Evolutionary conservation across 805 yeast species (phyloP).

Genomic region (Metschnikowia chrysomelidarum): DNA sequence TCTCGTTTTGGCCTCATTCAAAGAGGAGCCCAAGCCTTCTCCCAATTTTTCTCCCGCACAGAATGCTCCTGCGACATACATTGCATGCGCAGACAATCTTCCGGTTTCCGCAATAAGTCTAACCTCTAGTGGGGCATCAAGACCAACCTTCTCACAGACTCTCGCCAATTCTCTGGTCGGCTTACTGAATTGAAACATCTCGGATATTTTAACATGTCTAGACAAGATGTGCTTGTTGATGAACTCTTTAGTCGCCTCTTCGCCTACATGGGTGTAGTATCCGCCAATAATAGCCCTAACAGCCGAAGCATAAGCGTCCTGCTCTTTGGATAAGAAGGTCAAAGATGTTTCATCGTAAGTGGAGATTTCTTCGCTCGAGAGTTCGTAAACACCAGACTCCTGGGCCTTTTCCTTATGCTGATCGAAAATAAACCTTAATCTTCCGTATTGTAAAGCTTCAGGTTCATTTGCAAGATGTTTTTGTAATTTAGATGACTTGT

Average conservation of each 20-base stretch:
- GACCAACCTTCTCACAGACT: constrained; percentile 70
- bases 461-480: constrained; percentile 70
- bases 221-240: constrained; percentile 74
- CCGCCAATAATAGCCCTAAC: constrained; percentile 86
- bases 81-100: constrained; percentile 76
- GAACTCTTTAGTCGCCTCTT: constrained; percentile 61
- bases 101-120: constrained; percentile 93
- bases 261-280: constrained; percentile 70
- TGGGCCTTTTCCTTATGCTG: constrained; percentile 26
- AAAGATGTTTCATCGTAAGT: constrained; percentile 17
- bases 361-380: constrained; percentile 25
- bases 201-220: constrained; percentile 72
- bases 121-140: constrained; percentile 68
- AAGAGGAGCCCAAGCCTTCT: constrained; percentile 90
- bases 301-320: constrained; percentile 58
- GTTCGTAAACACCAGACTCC: constrained; percentile 52
- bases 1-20: constrained; percentile 88
- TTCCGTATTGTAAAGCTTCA: constrained; percentile 66
- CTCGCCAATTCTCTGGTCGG: constrained; percentile 83
- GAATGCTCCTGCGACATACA: constrained; percentile 89
- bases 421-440: constrained; percentile 50
- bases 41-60: constrained; percentile 81
- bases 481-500: constrained; percentile 58
- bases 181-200: constrained; percentile 75
- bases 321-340: constrained; percentile 34